Evolutionary conservation across 805 yeast species (phyloP), one percentile per base, ranked within the genome.

Genomic region (Starmera dryadoides): DNA sequence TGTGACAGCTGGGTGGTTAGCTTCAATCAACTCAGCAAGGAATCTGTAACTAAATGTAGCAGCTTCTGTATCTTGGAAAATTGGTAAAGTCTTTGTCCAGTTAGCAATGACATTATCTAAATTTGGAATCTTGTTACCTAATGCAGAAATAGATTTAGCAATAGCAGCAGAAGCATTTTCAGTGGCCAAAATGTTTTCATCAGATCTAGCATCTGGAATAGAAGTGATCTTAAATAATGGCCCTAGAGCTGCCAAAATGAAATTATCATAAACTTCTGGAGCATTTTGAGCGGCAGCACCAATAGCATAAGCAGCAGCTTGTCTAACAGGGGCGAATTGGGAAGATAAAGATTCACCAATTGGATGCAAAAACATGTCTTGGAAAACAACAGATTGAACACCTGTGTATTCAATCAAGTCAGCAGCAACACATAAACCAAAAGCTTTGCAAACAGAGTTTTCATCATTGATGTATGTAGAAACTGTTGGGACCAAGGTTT

Each of bases 211-310:
- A 47, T 86, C 94, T 7, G 95, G 88, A 19, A 79, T 77, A 30
- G 77, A 68, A 16, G 82, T 74, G 63, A 87, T 75, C 48, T 79
- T 79, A 52, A 83, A 73, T 60, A 93, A 71, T 16, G 86, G 78
- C 46, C 79, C 86, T 46, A 91, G 65, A n/a, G 87, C 73, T 8
- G 81, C 75, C 21, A 85, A 58, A 38, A 83, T 75, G 40, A 82
- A 73, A 26, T 81, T 79, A 18, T 70, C 69, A 56, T 79, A 86
- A 2, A 66, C 56, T 3, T 63, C 58, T 12, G 91, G 87, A 7
- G 96, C 95, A 48, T 71, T 68, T 58, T 84, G 88, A 2, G 95
- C 96, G 43, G 93, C 82, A 18, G 77, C 79, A 22, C 98, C 98
- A 41, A 89, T 76, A 29, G 85, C 76, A 52, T 80, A 82, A 1